These are phyloP conservation scores for Neocallimastix lanati DNA, from an alignment of 192 early-diverging fungal genomes.

Conservation along the genomic window DNA sequence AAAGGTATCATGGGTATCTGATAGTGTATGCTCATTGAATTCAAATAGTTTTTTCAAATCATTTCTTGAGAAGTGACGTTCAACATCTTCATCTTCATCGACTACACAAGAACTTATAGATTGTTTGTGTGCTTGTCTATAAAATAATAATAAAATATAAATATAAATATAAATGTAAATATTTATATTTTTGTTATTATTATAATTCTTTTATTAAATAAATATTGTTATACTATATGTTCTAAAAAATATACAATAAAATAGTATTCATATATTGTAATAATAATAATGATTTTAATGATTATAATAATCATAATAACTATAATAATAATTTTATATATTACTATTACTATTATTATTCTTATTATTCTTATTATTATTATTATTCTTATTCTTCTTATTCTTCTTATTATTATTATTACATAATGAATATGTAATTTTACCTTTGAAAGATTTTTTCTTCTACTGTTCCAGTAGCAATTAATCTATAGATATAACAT, in stretches of 20 bases:
- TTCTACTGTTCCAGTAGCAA: conserved; percentile 93
- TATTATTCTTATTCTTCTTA: too few relatives aligned
- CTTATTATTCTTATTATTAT: too few relatives aligned
- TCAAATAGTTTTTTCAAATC: conserved; percentile 78
- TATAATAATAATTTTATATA: too few relatives aligned
- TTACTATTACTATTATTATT: too few relatives aligned
- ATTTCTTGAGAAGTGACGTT: conserved; percentile 83
- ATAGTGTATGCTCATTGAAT: conserved; percentile 45
- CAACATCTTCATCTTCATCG: conserved; percentile 79
- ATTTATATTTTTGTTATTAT: conserved; percentile 16
- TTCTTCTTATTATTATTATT: too few relatives aligned
- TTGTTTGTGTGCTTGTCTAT: conserved; percentile 41
- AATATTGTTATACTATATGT: too few relatives aligned
- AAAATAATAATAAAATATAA: not conserved
- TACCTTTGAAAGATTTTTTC: conserved; percentile 98
- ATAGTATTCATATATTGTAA: too few relatives aligned
- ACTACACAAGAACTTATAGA: conserved; percentile 84
- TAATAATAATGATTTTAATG: too few relatives aligned
- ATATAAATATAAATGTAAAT: not conserved
- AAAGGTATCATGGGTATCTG: conserved; percentile 94
- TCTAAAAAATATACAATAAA: too few relatives aligned
- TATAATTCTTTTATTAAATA: conserved; percentile 8
- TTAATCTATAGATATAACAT: conserved; percentile 95
- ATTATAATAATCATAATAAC: too few relatives aligned
- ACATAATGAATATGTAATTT: conserved; percentile 17